phyloP scores from a whole-genome alignment of 2,329 filamentous ascomycete species.

The Berkeleyomyces basicola region DNA sequence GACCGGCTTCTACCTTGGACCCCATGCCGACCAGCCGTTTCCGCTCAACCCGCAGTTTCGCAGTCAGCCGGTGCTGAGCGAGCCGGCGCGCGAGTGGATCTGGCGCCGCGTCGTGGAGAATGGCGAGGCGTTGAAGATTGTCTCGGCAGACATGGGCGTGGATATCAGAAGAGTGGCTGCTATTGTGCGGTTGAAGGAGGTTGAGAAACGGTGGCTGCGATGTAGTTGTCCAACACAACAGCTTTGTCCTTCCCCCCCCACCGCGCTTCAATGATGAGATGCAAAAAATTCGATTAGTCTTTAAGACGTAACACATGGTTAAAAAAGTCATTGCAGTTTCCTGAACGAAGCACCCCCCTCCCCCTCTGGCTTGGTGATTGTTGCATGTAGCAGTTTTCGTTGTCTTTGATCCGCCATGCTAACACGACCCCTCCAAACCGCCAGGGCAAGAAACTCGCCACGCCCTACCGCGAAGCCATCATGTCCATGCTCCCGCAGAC shows the following conservation, averaged over 20 bases:
- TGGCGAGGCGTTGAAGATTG: constrained; percentile 53
- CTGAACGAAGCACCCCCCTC: constrained; percentile 32
- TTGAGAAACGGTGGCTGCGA: constrained; percentile 66
- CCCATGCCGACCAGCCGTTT: constrained; percentile 41
- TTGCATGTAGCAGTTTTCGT: not conserved
- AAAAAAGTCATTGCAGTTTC: constrained; percentile 61
- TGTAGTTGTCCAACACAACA: constrained; percentile 37
- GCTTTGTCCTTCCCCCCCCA: constrained; percentile 1
- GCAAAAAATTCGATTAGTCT: constrained; percentile 95
- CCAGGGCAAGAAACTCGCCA: constrained; percentile 61
- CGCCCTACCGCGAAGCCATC: constrained; percentile 60
- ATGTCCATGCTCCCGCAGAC: constrained; percentile 64
- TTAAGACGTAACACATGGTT: constrained; percentile 90
- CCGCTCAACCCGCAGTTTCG: constrained; percentile 56
- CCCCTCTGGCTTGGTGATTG: constrained; percentile 10
- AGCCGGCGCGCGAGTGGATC: constrained; percentile 55
- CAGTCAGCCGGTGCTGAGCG: constrained; percentile 57
- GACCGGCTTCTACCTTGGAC: constrained; percentile 24
- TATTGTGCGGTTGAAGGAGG: constrained; percentile 67
- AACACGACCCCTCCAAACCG: constrained; percentile 12
- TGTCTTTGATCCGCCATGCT: constrained; percentile 14
- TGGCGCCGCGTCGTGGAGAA: constrained; percentile 50
- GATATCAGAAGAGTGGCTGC: constrained; percentile 75
- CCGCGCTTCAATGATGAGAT: constrained; percentile 33
- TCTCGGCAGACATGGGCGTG: constrained; percentile 61